Conservation (phyloP, 78 protist genomes). For the Cyanophora paradoxa region DNA sequence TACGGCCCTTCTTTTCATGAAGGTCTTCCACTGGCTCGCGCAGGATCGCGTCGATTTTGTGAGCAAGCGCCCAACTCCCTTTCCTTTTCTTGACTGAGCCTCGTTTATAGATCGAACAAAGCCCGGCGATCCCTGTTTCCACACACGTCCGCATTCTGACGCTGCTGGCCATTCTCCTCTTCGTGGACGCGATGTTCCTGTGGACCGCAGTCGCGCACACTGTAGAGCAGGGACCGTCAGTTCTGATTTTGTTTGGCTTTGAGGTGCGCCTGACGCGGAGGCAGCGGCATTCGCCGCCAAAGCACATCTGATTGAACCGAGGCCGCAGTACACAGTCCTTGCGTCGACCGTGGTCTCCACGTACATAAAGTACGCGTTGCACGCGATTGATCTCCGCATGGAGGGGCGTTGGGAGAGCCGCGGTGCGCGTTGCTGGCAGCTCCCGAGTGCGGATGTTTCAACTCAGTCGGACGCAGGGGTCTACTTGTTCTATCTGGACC, state of each 20-base stretch:
- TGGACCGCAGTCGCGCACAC: slow-evolving; percentile 20
- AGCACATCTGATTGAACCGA: too few species aligned
- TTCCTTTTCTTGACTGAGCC: too few species aligned
- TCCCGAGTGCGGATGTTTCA: too few species aligned
- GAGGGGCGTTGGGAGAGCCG: slow-evolving; percentile 76
- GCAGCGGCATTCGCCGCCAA: too few species aligned
- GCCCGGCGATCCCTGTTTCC: too few species aligned
- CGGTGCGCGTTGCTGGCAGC: too few species aligned
- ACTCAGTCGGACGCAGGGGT: slow-evolving; percentile 54
- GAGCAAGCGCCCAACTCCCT: too few species aligned
- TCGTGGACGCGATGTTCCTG: slow-evolving; percentile 33
- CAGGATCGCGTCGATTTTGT: slow-evolving; percentile 71
- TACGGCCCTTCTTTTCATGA: slow-evolving; percentile 55
- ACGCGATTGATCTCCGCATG: slow-evolving; percentile 37
- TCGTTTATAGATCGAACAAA: too few species aligned
- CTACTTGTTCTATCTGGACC: slow-evolving; percentile 62
- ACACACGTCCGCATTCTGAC: slow-evolving; percentile 43
- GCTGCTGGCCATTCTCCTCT: slow-evolving; percentile 18
- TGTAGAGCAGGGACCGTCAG: slow-evolving; percentile 42
- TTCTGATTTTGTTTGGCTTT: slow-evolving; percentile 69
- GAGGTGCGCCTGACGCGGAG: too few species aligned
- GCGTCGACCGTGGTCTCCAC: not conserved
- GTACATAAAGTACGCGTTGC: slow-evolving; percentile 20
- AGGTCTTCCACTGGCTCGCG: slow-evolving; percentile 78
- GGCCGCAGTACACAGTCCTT: slow-evolving; percentile 6